Base-by-base conservation (phyloP, 2,329 filamentous ascomycete genomes). In the Colletotrichum caudatum region DNA sequence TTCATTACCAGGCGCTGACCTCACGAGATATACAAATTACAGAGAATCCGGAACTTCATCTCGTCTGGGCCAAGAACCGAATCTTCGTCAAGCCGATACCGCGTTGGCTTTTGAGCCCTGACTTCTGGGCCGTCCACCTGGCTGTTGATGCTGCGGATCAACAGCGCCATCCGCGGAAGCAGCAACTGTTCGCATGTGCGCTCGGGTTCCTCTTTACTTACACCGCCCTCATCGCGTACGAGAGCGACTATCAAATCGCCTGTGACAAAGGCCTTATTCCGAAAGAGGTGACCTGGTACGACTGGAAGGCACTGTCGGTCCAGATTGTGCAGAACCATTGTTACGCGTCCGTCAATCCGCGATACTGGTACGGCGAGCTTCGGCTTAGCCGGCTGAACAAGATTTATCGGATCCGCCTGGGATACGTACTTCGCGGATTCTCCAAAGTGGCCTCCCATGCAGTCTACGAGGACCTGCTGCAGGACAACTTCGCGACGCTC, bases 1-100 rank as follows among this genome's bases (percentile, higher is more conserved):
- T 78, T 9, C 75, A 76, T 64, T 63, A 77, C 46, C 78, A 80
- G 66, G 64, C 72, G 9, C 16, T 78, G 14, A 73, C 77, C 35
- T 66, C 72, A 46, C 74, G 77, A 14, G 73, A 77, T 9, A 80
- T 83, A 48, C 67, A 76, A 46, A 74, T 83, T 60, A 82, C 80
- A 23, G 82, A 84, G 63, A 77, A 77, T 18, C 75, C 81, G 12
- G 79, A 82, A 35, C 76, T 84, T 33, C 82, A 84, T 60, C 79
- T 83, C 54, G 75, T 84, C 39, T 84, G 82, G 82, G 76, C 78
- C 58, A 78, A 77, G 23, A 78, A 78, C 14, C 78, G 80, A 53
- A 82, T 79, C 33, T 84, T 76, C 53, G 57, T 84, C 14, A 84
- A 84, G 68, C 82, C 82, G 0, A 70, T 84, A 1, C 85, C 85